Evolutionary conservation across 2,329 filamentous ascomycete species (phyloP).

Genomic region (Mycosphaerella sp.): DNA sequence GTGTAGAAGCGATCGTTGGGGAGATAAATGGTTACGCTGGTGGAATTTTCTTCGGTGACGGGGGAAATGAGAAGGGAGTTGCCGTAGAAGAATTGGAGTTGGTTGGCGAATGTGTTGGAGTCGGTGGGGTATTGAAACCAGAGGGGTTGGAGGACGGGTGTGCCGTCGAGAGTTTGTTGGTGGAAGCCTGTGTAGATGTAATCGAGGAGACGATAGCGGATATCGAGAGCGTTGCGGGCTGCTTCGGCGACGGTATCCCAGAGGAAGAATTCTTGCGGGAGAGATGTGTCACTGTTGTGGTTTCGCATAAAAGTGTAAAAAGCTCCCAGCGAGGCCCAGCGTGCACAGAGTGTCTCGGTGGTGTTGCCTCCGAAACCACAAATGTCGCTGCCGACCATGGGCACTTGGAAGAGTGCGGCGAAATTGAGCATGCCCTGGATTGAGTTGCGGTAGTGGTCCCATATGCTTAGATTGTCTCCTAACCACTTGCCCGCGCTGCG

Average conservation of each 20-base stretch:
- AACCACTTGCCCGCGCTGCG: slow-evolving; percentile 53
- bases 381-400: slow-evolving; percentile 54
- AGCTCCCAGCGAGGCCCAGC: slow-evolving; percentile 67
- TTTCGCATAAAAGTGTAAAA: slow-evolving; percentile 72
- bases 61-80: slow-evolving; percentile 51
- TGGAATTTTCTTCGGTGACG: slow-evolving; percentile 47
- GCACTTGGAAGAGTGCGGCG: slow-evolving; percentile 42
- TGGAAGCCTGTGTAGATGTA: slow-evolving; percentile 70
- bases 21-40: slow-evolving; percentile 50
- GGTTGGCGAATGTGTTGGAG: slow-evolving; percentile 45
- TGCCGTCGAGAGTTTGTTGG: slow-evolving; percentile 54
- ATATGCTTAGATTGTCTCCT: slow-evolving; percentile 44
- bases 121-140: slow-evolving; percentile 64
- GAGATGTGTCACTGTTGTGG: slow-evolving; percentile 52
- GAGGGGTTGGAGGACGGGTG: slow-evolving; percentile 60
- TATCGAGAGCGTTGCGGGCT: slow-evolving; percentile 60
- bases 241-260: slow-evolving; percentile 59
- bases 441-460: slow-evolving; percentile 40
- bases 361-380: slow-evolving; percentile 67
- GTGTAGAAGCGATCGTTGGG: slow-evolving; percentile 55
- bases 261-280: slow-evolving; percentile 64
- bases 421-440: slow-evolving; percentile 42
- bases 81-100: slow-evolving; percentile 55
- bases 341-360: slow-evolving; percentile 59
- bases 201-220: slow-evolving; percentile 65